Conservation (phyloP, 345 rosid genomes). For the Eucalyptus caleyi region DNA sequence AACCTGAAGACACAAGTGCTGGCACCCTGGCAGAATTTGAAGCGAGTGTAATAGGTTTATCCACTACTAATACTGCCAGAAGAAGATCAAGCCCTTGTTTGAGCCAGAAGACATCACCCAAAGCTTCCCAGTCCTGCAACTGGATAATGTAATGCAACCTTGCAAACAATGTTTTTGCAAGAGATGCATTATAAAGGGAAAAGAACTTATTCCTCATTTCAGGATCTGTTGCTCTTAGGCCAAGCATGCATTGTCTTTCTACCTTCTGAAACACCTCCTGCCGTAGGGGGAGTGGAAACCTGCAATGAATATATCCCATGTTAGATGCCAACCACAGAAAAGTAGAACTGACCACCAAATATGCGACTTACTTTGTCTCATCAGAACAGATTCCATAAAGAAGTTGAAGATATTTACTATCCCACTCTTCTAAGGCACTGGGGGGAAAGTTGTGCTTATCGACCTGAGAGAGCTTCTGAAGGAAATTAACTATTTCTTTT, state of each 20-base stretch:
- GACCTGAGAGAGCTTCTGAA: conserved; percentile 81
- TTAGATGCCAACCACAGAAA: neutral
- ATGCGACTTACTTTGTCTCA: conserved; percentile 51
- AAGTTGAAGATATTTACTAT: conserved; percentile 85
- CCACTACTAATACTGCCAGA: conserved; percentile 77
- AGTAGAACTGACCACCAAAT: neutral
- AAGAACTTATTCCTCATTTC: conserved; percentile 82
- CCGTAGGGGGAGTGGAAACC: conserved; percentile 53
- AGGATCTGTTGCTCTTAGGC: conserved; percentile 92
- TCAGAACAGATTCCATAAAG: conserved; percentile 86
- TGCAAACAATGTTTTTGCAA: conserved; percentile 58
- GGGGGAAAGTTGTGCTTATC: conserved; percentile 72
- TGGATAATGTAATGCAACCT: conserved; percentile 88
- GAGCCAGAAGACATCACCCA: conserved; percentile 98
- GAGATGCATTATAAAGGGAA: conserved; percentile 74
- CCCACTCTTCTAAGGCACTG: conserved; percentile 82
- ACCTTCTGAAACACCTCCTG: conserved; percentile 96
- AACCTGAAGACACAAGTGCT: conserved; percentile 43
- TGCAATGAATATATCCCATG: conserved; percentile 17
- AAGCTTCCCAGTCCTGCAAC: conserved; percentile 95
- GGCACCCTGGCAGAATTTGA: conserved; percentile 91
- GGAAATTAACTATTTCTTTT: conserved; percentile 75
- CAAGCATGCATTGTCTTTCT: conserved; percentile 96
- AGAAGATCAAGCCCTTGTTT: conserved; percentile 99
- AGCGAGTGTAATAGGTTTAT: conserved; percentile 86